Percentiles rank a stretch among this genome's conserved stretches.
phyloP scores from a whole-genome alignment of 2,329 filamentous ascomycete species.

The Drechslerella dactyloides region DNA sequence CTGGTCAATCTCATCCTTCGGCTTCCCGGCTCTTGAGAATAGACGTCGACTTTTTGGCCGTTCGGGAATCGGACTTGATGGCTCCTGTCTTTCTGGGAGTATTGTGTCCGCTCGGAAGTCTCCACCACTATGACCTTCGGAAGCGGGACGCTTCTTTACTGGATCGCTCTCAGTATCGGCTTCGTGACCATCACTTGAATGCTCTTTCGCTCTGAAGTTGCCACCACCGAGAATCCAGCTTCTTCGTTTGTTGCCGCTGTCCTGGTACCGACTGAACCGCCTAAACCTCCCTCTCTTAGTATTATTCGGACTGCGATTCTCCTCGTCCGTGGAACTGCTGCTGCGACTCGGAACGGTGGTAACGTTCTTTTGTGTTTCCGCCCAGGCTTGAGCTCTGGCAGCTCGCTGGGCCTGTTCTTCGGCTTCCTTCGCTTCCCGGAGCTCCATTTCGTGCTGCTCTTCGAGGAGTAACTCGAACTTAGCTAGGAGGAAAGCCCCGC shows the following conservation, averaged over 20 bases:
- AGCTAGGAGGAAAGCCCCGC: background rate
- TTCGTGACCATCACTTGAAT: too few relatives aligned
- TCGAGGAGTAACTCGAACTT: slow-evolving; percentile 1
- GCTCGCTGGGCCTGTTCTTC: background rate
- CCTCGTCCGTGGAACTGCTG: background rate
- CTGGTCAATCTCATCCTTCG: too few relatives aligned
- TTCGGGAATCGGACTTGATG: background rate
- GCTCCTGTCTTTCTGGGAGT: background rate
- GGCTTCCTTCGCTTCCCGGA: background rate
- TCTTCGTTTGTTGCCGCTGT: too few relatives aligned
- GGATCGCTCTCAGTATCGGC: too few relatives aligned
- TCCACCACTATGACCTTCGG: background rate
- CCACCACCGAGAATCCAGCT: too few relatives aligned
- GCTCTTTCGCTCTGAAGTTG: too few relatives aligned
- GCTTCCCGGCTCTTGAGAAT: background rate
- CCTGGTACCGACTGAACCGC: too few relatives aligned
- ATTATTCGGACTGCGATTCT: background rate
- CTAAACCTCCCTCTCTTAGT: background rate
- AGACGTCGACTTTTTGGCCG: background rate
- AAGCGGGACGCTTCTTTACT: too few relatives aligned
- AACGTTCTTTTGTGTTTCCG: background rate
- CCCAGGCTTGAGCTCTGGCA: background rate
- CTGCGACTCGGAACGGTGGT: background rate
- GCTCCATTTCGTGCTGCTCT: background rate
- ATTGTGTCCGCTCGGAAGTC: background rate